A percentile compares a stretch with the other conserved stretches of the same genome.
Evolutionary conservation across 2,329 filamentous ascomycete genomes (phyloP).

Genomic region (Lasiodiplodia hormozganensis): DNA sequence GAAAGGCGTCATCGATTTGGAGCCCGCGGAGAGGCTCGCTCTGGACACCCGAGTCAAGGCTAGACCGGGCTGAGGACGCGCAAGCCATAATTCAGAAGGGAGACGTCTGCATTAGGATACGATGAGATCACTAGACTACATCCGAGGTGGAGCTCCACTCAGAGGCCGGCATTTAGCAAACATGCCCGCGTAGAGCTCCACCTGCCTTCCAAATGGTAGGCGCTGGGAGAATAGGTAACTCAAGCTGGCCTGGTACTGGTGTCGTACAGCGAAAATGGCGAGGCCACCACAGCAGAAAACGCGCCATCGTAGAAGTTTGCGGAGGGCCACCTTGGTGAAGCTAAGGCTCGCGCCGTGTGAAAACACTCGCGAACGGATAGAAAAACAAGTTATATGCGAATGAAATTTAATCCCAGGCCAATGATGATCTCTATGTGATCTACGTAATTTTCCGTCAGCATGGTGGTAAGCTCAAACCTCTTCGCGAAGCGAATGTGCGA

Average conservation of each 20-base stretch:
- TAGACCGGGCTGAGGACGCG: conserved; percentile 32
- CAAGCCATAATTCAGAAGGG: background rate
- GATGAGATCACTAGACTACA: background rate
- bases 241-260: background rate
- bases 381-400: background rate
- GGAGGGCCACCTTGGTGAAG: background rate
- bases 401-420: background rate
- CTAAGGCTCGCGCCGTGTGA: background rate
- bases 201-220: background rate
- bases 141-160: background rate
- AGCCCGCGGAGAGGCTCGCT: conserved; percentile 63
- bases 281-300: background rate
- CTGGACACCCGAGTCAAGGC: conserved; percentile 67
- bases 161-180: background rate
- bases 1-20: conserved; percentile 63
- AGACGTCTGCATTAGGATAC: background rate
- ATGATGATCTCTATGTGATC: background rate
- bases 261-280: background rate
- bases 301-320: background rate
- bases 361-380: background rate
- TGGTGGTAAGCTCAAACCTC: background rate
- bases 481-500: background rate
- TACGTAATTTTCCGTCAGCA: background rate
- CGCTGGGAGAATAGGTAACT: background rate
- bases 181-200: background rate